Base-by-base conservation (phyloP, 2,329 filamentous ascomycete species). In the Calonectria hawksworthii region DNA sequence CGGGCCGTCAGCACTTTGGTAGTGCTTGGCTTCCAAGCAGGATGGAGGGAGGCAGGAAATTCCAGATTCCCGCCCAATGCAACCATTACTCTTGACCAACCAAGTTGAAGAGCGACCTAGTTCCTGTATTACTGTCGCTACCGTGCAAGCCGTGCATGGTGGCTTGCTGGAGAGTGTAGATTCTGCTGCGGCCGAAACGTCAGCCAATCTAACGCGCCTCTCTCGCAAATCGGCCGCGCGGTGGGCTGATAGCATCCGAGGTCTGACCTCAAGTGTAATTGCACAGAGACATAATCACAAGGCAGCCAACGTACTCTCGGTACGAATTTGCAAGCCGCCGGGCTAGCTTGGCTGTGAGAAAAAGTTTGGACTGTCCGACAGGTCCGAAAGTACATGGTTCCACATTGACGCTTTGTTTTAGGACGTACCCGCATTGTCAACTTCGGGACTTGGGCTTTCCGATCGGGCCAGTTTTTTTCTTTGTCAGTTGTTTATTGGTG, bases 371-470 rank as follows among this genome's bases (percentile, higher is more conserved):
- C 70, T 51, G 36, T 23, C 72, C 72, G 72, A 65, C 66, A 41
- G 30, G 36, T 70, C 72, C 72, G 72, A 44, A 64, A 65, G 61
- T 28, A 59, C 72, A 63, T 51, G 71, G 64, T 70, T 68, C 71
- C 66, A 69, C 36, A 54, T 44, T 44, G 67, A 67, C 51, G 63
- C 36, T 51, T 73, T 44, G 36, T 65, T 61, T 41, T 38, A 28
- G 34, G 56, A 63, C 23, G 56, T 63, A 63, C 56, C 50, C 66
- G 52, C 66, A 69, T 44, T 68, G 30, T 56, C 16, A 10, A 32
- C 41, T 50, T 61, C 71, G 72, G 72, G 41, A 51, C 59, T 70
- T 70, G 61, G 32, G 14, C 50, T 73, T 68, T 70, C 72, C 72
- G 67, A 70, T 70, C 67, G 72, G 67, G 61, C 61, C 72, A 74